Percentiles rank a stretch among this genome's conserved stretches.
Conservation (phyloP, 164 flowering plant species). For the Piper longum region DNA sequence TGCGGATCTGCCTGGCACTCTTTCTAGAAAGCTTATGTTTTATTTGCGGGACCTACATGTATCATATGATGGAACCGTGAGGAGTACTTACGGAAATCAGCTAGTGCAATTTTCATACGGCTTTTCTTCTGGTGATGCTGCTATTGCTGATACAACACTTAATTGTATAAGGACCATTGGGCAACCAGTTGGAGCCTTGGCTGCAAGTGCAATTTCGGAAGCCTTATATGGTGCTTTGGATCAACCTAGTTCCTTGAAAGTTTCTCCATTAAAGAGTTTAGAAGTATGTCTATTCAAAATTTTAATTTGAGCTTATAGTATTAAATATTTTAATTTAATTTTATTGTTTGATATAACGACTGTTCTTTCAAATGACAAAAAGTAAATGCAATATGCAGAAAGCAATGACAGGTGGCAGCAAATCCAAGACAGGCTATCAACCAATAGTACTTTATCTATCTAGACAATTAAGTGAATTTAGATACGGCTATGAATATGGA, state of each 20-base stretch:
- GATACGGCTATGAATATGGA: conserved; percentile 67
- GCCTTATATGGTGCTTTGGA: conserved; percentile 93
- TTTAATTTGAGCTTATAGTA: too few relatives aligned
- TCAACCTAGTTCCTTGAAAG: conserved; percentile 55
- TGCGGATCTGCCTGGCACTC: conserved; percentile 85
- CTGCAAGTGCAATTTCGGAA: conserved; percentile 85
- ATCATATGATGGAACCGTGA: conserved; percentile 89
- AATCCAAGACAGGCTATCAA: conserved; percentile 20
- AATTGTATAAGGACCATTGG: conserved; percentile 32
- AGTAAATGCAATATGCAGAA: conserved; percentile 27
- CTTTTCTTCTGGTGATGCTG: conserved; percentile 6
- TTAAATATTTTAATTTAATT: too few relatives aligned
- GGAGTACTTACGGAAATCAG: conserved; percentile 76
- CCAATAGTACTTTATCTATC: conserved; percentile 64
- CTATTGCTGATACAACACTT: conserved; percentile 3
- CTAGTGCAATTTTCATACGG: conserved; percentile 60
- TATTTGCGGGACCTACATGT: conserved; percentile 63
- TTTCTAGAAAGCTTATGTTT: conserved; percentile 65
- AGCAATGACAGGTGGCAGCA: conserved; percentile 53
- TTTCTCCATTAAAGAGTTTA: conserved; percentile 37
- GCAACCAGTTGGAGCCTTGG: conserved; percentile 71
- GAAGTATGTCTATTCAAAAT: too few relatives aligned
- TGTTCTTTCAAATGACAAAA: too few relatives aligned
- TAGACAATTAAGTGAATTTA: conserved; percentile 35
- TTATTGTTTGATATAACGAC: too few relatives aligned